Evolutionary conservation across 2,329 filamentous ascomycete species (phyloP).

Genomic region (Triangularia verruculosa): DNA sequence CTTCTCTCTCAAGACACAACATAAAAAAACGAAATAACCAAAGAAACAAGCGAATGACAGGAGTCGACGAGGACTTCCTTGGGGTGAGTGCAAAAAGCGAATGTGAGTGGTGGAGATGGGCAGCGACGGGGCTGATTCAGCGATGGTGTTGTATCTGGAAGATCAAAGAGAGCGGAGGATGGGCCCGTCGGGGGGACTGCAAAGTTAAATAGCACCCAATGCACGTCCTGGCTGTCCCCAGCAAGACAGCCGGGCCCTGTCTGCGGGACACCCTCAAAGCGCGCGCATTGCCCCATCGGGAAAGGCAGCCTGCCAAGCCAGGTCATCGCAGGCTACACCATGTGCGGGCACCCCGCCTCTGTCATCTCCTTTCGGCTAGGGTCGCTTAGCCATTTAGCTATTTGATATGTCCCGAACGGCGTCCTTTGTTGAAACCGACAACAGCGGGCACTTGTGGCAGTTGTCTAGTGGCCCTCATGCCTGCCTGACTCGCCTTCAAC

Average conservation of each 20-base stretch:
- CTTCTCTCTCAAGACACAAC: constrained; percentile 35
- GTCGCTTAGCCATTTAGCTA: background rate
- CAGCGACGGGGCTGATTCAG: constrained; percentile 38
- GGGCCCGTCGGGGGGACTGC: constrained; percentile 29
- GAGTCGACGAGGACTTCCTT: constrained; percentile 72
- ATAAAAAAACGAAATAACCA: constrained; percentile 43
- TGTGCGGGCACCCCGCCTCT: constrained; percentile 19
- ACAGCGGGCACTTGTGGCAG: background rate
- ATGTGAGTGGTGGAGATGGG: constrained; percentile 36
- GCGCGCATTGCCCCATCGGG: constrained; percentile 23
- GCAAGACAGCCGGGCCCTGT: constrained; percentile 2
- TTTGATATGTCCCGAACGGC: background rate
- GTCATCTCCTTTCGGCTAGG: constrained; percentile 9
- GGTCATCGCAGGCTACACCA: constrained; percentile 14
- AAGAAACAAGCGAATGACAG: constrained; percentile 69
- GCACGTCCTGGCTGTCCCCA: constrained; percentile 7
- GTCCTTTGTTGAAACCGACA: background rate
- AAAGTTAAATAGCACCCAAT: constrained; percentile 32
- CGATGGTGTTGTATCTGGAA: constrained; percentile 36
- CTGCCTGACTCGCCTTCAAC: background rate
- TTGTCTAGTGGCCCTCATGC: background rate
- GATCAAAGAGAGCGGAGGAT: constrained; percentile 31
- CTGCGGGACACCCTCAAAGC: constrained; percentile 8
- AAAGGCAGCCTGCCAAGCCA: constrained; percentile 20
- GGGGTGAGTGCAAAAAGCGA: constrained; percentile 35